A percentile compares a stretch with the other conserved stretches of the same genome.
Conservation (phyloP, 1,139 yeast species). For the Pichia sp. region DNA sequence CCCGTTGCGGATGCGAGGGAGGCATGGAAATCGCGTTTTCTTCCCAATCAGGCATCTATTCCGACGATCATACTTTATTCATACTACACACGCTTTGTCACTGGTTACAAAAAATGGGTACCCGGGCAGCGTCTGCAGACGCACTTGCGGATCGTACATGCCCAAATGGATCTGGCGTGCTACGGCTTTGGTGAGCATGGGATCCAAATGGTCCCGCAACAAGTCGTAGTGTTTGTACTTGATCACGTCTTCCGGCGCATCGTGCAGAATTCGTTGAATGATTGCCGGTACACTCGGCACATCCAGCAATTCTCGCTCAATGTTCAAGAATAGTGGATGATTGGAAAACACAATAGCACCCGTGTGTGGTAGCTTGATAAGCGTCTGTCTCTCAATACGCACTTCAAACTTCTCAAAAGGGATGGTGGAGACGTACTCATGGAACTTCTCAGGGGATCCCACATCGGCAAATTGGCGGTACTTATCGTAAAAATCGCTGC, state of each 20-base stretch:
- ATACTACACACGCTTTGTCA: no score
- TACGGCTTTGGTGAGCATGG: slow-evolving; percentile 46
- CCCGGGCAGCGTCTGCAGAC: not conserved
- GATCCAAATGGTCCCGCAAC: slow-evolving; percentile 46
- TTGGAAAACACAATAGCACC: slow-evolving; percentile 49
- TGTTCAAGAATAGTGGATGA: slow-evolving; percentile 57
- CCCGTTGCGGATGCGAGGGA: no score
- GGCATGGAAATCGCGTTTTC: no score
- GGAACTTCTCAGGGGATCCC: slow-evolving; percentile 23
- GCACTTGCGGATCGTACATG: slow-evolving; percentile 15
- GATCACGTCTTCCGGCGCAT: slow-evolving; percentile 54
- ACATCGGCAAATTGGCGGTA: slow-evolving; percentile 10
- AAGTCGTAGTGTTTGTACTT: slow-evolving; percentile 50
- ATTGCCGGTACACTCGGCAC: slow-evolving; percentile 63
- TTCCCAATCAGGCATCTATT: no score
- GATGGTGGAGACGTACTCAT: slow-evolving; percentile 18
- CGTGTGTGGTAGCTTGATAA: slow-evolving; percentile 40
- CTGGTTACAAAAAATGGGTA: no score
- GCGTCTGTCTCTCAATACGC: slow-evolving; percentile 51
- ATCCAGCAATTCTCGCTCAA: slow-evolving; percentile 53
- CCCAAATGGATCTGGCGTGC: slow-evolving; percentile 51
- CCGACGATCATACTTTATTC: no score
- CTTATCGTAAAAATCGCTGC: slow-evolving; percentile 35
- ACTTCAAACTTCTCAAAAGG: slow-evolving; percentile 43
- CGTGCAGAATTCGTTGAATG: slow-evolving; percentile 47